phyloP scores from a whole-genome alignment of 2,329 filamentous ascomycete genomes.

The Sporothrix protearum region DNA sequence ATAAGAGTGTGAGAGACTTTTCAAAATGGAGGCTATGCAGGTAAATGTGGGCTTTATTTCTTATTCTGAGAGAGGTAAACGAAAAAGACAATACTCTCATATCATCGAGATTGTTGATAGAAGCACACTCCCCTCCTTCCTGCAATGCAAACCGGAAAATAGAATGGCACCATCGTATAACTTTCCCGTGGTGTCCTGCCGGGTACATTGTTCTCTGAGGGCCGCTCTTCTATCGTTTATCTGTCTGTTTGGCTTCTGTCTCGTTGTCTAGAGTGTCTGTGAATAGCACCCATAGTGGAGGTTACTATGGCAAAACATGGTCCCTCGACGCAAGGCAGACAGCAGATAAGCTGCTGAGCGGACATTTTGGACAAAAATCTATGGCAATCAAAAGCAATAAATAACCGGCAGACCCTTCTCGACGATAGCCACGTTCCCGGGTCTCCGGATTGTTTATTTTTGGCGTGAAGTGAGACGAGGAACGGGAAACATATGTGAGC shows the following conservation, averaged over 20 bases:
- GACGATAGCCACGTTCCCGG: constrained; percentile 12
- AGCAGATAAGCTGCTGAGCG: background rate
- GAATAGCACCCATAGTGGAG: background rate
- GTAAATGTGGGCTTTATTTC: background rate
- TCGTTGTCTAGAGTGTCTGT: background rate
- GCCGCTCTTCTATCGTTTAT: background rate
- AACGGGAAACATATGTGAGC: background rate
- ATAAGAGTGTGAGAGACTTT: background rate
- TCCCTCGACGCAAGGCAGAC: background rate
- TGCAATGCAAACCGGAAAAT: constrained; percentile 5
- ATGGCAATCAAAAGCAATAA: background rate
- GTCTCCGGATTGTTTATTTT: constrained; percentile 15
- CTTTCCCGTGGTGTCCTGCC: background rate
- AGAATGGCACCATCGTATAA: constrained; percentile 9
- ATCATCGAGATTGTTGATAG: background rate
- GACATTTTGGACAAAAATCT: background rate
- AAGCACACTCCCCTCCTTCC: background rate
- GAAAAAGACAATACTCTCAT: too few relatives aligned
- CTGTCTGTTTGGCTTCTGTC: background rate
- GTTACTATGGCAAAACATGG: background rate
- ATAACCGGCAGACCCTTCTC: background rate
- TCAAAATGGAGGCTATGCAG: background rate
- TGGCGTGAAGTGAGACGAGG: constrained; percentile 3
- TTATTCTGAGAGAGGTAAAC: background rate
- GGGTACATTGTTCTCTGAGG: background rate